Base-by-base conservation (phyloP, 345 rosid genomes). In the Carallia pectinifolia region DNA sequence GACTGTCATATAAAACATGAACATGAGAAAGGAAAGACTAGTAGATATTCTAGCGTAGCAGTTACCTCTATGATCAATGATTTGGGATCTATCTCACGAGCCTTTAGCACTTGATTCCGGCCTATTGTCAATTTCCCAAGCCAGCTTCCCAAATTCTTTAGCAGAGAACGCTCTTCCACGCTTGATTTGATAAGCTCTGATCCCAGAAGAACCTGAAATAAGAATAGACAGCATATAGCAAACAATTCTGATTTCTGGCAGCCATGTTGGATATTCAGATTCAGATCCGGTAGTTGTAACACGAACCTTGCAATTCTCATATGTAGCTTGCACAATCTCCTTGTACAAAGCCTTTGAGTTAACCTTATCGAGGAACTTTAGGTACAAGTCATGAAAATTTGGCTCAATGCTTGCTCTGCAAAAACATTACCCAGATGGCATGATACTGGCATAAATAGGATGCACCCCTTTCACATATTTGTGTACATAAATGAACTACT, bases 121-220 rank as follows among this genome's bases (percentile, higher is more conserved):
- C 99, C 99, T 38, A 95, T 92, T 47, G 99, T 95, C 70, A 95
- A 85, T 86, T 89, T 95, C 73, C 99, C 99, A 48, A 95, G 96
- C 99, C 99, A 95, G 79, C 99, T 95, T 70, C 98, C 98, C 83
- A 95, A 82, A 84, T 90, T 95, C 79, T 95, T 95, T 74, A 95
- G 85, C 77, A 95, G 81, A 16, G 99, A 92, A 3, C 98, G 92
- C 83, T 95, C 99, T 76, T 95, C 98, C 16, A 97, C 90, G 79
- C 98, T 95, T 64, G 98, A 90, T 82, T 95, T 95, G 59, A 95
- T 95, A 68, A 92, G 98, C 80, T 95, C 99, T 64, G 99, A 95
- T 31, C 98, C 92, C 80, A 95, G 79, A 53, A 95, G 93, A 80
- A 95, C 99, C 99, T 95, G 82, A 63, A 81, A 73, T 40, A 44